Conservation (phyloP, 2,329 filamentous ascomycete genomes). For the Fusarium liriodendri region DNA sequence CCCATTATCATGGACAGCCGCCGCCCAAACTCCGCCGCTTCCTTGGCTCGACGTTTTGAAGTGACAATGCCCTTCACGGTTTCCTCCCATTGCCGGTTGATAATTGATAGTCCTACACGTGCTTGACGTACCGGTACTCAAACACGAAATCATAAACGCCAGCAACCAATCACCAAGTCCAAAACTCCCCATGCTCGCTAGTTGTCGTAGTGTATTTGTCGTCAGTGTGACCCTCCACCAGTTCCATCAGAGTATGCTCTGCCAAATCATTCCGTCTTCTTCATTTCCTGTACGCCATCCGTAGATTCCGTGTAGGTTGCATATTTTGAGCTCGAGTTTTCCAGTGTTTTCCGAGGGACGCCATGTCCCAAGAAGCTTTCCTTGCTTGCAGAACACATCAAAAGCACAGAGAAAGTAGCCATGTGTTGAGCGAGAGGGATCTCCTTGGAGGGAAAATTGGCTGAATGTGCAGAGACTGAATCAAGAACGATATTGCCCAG, state of each 20-base stretch:
- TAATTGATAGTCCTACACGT: constrained; percentile 25
- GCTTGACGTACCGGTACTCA: constrained; percentile 24
- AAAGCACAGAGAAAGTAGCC: constrained; percentile 25
- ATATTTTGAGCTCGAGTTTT: constrained; percentile 26
- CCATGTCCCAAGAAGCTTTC: constrained; percentile 20
- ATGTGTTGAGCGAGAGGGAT: constrained; percentile 30
- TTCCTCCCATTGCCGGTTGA: constrained; percentile 4
- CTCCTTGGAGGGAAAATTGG: constrained; percentile 21
- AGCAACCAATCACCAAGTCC: constrained; percentile 14
- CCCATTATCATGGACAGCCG: not conserved
- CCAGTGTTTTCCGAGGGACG: constrained; percentile 21
- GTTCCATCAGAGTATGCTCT: constrained; percentile 6
- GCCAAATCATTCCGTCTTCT: constrained; percentile 17
- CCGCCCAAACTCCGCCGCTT: not conserved
- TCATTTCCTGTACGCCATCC: constrained; percentile 26
- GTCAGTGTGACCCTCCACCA: constrained; percentile 15
- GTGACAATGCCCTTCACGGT: not conserved
- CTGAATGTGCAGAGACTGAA: constrained; percentile 23
- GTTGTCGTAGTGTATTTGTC: constrained; percentile 27
- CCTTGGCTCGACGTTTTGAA: not conserved
- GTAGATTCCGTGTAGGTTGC: constrained; percentile 14
- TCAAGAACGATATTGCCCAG: constrained; percentile 22
- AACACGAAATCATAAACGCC: constrained; percentile 36
- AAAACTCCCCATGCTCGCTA: constrained; percentile 38
- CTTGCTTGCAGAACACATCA: constrained; percentile 30